Percentiles rank a stretch among this genome's conserved stretches.
Evolutionary conservation across 192 early-diverging fungal genomes (phyloP).

Genomic region (Coemansia sp.): DNA sequence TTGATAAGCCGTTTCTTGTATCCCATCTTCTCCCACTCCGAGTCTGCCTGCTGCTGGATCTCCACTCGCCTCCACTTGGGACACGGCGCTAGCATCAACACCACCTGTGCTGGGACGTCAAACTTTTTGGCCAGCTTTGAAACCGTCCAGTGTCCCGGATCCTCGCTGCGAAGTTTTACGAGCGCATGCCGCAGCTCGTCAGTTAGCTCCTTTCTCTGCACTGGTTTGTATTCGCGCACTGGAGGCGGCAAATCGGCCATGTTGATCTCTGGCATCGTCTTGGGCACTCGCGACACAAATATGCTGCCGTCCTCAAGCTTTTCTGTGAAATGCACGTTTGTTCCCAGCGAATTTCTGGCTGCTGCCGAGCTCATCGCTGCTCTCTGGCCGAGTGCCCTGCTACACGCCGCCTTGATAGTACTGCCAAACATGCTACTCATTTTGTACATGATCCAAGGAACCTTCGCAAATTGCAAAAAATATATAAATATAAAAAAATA

Average conservation of each 20-base stretch:
- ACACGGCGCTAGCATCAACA: slow-evolving; percentile 35
- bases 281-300: slow-evolving; percentile 55
- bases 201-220: slow-evolving; percentile 25
- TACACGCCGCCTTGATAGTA: slow-evolving; percentile 1
- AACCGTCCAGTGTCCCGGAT: slow-evolving; percentile 55
- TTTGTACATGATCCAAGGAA: slow-evolving; percentile 6
- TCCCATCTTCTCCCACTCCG: slow-evolving; percentile 48
- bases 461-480: slow-evolving; percentile 5
- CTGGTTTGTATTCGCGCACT: slow-evolving; percentile 23
- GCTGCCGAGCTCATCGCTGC: slow-evolving; percentile 44
- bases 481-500: not conserved
- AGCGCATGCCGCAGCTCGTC: slow-evolving; percentile 34
- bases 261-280: slow-evolving; percentile 31
- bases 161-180: slow-evolving; percentile 46
- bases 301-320: slow-evolving; percentile 54
- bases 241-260: slow-evolving; percentile 55
- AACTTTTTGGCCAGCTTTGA: slow-evolving; percentile 54
- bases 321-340: slow-evolving; percentile 51
- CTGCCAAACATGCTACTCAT: slow-evolving; percentile 6
- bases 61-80: slow-evolving; percentile 49
- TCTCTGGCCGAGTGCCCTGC: slow-evolving; percentile 17
- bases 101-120: slow-evolving; percentile 34
- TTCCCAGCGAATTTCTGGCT: slow-evolving; percentile 47
- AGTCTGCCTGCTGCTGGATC: slow-evolving; percentile 43
- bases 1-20: slow-evolving; percentile 55